Base-by-base conservation (phyloP, 441 rosid genomes). In the Melastoma candidum region DNA sequence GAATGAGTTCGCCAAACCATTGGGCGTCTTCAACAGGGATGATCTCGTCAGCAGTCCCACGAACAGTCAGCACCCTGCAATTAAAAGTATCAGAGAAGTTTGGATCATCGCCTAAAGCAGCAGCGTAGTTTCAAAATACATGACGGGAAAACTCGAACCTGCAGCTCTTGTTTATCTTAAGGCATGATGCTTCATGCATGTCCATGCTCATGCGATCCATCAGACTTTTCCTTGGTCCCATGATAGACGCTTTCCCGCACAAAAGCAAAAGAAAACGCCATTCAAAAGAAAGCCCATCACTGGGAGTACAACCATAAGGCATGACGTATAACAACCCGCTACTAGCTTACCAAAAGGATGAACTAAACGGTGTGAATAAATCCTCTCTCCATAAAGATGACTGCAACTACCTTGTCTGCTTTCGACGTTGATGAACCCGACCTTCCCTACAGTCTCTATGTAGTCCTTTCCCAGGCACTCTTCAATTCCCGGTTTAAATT, bases 1-100 rank as follows among this genome's bases (percentile, higher is more conserved):
- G 75, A 65, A 78, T 74, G 69, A 79, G 55, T 64, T 79, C 79
- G 11, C 72, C 72, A 61, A 79, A 77, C 59, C 74, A 75, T n/a
- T 58, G 44, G 0, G 88, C 88, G 71, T 79, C 84, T 60, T 58
- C 66, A 53, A 69, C 51, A 0, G 79, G 72, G 61, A 79, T 71
- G 29, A 71, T 48, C 57, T 68, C 58, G 29, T 82, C 88, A 27
- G 51, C 67, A 5, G 81, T 65, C 64, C 84, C 84, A 51, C 77
- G 88, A 56, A 79, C 67, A 5, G 83, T 77, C 74, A 77, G 48
- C 26, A 82, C 80, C 64, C 85, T 75, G 67, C 39, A 29, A 3
- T 29, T 29, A 29, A 29, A 29, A 29, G 36, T 29, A 29, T 29
- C 7, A 65, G 41, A 29, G 47, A 47, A 13, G 47, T 36, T 47